Conservation (phyloP, 768 basidiomycete genomes). For the Xerocomellus dryophilus region DNA sequence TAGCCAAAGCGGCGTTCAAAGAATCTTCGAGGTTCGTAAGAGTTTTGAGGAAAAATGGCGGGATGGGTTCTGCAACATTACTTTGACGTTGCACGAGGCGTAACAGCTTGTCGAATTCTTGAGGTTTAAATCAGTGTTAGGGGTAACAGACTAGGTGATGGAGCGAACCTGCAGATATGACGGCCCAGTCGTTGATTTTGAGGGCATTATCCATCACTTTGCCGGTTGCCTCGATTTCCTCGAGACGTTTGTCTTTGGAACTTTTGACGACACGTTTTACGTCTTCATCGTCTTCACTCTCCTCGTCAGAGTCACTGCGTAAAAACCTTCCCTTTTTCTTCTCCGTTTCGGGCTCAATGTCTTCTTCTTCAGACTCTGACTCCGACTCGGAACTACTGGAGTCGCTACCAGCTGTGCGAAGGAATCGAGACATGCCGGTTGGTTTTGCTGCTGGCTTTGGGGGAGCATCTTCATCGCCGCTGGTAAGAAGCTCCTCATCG, state of each 20-base stretch:
- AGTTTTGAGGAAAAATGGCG: slow-evolving; percentile 80
- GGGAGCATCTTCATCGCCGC: slow-evolving; percentile 61
- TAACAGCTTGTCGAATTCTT: slow-evolving; percentile 94
- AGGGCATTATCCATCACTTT: slow-evolving; percentile 91
- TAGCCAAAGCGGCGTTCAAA: slow-evolving; percentile 66
- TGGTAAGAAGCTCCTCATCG: slow-evolving; percentile 72
- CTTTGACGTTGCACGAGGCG: slow-evolving; percentile 88
- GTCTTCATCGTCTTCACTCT: slow-evolving; percentile 67
- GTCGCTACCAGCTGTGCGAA: slow-evolving; percentile 61
- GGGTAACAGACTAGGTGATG: not conserved
- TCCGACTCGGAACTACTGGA: slow-evolving; percentile 55
- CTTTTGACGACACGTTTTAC: slow-evolving; percentile 69
- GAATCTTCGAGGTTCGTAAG: slow-evolving; percentile 73
- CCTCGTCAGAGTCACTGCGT: slow-evolving; percentile 46
- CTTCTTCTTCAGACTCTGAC: slow-evolving; percentile 51
- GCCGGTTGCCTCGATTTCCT: slow-evolving; percentile 92
- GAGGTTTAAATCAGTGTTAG: slow-evolving; percentile 6
- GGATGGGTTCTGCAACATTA: slow-evolving; percentile 81
- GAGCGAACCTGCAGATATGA: slow-evolving; percentile 76
- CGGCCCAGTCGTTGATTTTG: slow-evolving; percentile 96
- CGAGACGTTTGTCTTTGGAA: slow-evolving; percentile 87
- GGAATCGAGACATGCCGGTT: slow-evolving; percentile 68
- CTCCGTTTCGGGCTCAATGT: slow-evolving; percentile 46
- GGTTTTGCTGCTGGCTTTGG: slow-evolving; percentile 35
- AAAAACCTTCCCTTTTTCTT: slow-evolving; percentile 44